Percentiles rank a stretch among this genome's conserved stretches.
These are phyloP conservation scores for Penicillium sp. DNA, from an alignment of 2,329 filamentous ascomycete species.

Conservation along the genomic window DNA sequence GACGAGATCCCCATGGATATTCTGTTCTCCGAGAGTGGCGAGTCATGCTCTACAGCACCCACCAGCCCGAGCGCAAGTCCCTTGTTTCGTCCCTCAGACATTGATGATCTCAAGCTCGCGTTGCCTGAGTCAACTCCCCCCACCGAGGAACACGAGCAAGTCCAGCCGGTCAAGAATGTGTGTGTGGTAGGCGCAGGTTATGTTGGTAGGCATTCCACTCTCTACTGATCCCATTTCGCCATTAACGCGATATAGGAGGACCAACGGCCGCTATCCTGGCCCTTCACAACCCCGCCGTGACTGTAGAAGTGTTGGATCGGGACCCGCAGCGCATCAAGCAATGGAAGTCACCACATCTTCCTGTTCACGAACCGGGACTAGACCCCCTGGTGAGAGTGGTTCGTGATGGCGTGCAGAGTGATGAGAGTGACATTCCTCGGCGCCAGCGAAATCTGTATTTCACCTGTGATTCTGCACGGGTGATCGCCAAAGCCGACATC, in stretches of 20 bases:
- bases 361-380: conserved; percentile 75
- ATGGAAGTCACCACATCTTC: conserved; percentile 73
- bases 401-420: conserved; percentile 36
- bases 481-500: conserved; percentile 68
- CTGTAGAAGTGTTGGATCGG: conserved; percentile 73
- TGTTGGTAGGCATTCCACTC: conserved; percentile 55
- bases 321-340: conserved; percentile 65
- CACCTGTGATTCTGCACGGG: conserved; percentile 64
- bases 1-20: conserved; percentile 22
- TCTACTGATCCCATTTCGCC: background rate
- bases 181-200: conserved; percentile 77
- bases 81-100: conserved; percentile 24
- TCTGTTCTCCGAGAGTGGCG: conserved; percentile 22
- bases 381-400: conserved; percentile 62
- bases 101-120: conserved; percentile 21
- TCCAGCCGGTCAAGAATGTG: conserved; percentile 44
- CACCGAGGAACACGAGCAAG: background rate
- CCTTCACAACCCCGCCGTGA: conserved; percentile 68
- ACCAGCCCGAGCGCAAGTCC: conserved; percentile 32
- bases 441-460: conserved; percentile 71
- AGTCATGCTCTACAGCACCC: conserved; percentile 24
- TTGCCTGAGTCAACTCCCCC: conserved; percentile 7
- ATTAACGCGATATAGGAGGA: conserved; percentile 54
- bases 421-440: conserved; percentile 26
- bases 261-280: conserved; percentile 76